A percentile compares a stretch with the other conserved stretches of the same genome.
Conservation (phyloP, 305 asterid species). For the Lippia alba region DNA sequence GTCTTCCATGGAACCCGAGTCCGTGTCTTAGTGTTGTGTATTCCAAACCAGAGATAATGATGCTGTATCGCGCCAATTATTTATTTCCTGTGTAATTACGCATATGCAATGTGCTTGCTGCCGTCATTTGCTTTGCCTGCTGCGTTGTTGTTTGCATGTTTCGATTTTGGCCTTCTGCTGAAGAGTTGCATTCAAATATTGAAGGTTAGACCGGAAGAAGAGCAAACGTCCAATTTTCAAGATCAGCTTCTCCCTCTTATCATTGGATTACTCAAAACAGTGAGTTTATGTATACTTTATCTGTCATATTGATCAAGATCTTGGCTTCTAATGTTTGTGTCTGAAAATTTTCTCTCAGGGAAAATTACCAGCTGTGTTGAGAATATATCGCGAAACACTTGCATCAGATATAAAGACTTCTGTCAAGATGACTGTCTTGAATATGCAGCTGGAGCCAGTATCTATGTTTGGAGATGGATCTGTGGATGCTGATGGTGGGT, state of each 20-base stretch:
- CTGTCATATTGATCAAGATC: slow-evolving; percentile 29
- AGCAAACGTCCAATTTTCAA: slow-evolving; percentile 70
- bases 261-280: slow-evolving; percentile 97
- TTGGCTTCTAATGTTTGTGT: slow-evolving; percentile 2
- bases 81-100: background rate
- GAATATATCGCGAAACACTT: slow-evolving; percentile 90
- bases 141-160: slow-evolving; percentile 22
- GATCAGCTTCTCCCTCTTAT: slow-evolving; percentile 96
- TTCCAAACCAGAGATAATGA: background rate
- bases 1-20: too few relatives aligned
- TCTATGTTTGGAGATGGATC: slow-evolving; percentile 80
- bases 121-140: slow-evolving; percentile 17
- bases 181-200: slow-evolving; percentile 39
- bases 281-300: slow-evolving; percentile 52
- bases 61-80: slow-evolving; percentile 15
- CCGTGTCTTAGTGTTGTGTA: background rate
- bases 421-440: slow-evolving; percentile 80
- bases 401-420: slow-evolving; percentile 90
- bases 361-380: slow-evolving; percentile 91
- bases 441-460: slow-evolving; percentile 82
- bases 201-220: slow-evolving; percentile 87
- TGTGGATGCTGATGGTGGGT: slow-evolving; percentile 84
- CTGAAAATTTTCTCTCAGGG: slow-evolving; percentile 62
- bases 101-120: too few relatives aligned
- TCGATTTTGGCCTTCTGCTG: slow-evolving; percentile 24